phyloP scores from a whole-genome alignment of 257 asterid species.

The Voacanga thouarsii region DNA sequence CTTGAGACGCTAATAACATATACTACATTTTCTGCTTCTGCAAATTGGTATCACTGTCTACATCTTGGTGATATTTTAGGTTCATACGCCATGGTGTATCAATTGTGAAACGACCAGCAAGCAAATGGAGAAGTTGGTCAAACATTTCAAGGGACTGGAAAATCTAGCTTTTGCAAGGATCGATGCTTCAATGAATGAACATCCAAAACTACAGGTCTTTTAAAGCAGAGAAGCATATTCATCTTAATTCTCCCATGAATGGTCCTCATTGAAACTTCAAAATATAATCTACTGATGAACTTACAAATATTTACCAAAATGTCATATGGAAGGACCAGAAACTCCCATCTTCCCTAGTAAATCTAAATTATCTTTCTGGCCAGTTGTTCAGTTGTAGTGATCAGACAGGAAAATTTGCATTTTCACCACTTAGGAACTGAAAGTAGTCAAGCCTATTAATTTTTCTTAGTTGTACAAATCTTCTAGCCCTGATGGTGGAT shows the following conservation, averaged over 20 bases:
- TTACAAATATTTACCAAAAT: background rate
- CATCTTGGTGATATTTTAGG: slow-evolving; percentile 34
- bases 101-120: slow-evolving; percentile 81
- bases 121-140: slow-evolving; percentile 89
- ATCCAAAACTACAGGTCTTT: slow-evolving; percentile 65
- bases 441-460: background rate
- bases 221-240: background rate
- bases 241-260: background rate
- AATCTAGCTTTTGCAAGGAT: slow-evolving; percentile 72
- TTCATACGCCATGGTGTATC: slow-evolving; percentile 96
- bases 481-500: background rate
- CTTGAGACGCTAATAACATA: background rate
- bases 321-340: background rate
- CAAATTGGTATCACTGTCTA: background rate
- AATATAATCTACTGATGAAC: background rate
- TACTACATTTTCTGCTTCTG: background rate
- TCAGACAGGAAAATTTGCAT: background rate
- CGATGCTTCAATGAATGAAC: slow-evolving; percentile 87
- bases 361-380: background rate
- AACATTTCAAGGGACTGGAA: slow-evolving; percentile 87
- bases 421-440: background rate
- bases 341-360: background rate
- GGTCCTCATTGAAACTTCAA: background rate
- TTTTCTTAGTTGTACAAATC: background rate
- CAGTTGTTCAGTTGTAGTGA: background rate